Evolutionary conservation across 495 filamentous ascomycete genomes (phyloP), one percentile per base, ranked within the genome.

Genomic region (Lindgomyces ingoldianus): DNA sequence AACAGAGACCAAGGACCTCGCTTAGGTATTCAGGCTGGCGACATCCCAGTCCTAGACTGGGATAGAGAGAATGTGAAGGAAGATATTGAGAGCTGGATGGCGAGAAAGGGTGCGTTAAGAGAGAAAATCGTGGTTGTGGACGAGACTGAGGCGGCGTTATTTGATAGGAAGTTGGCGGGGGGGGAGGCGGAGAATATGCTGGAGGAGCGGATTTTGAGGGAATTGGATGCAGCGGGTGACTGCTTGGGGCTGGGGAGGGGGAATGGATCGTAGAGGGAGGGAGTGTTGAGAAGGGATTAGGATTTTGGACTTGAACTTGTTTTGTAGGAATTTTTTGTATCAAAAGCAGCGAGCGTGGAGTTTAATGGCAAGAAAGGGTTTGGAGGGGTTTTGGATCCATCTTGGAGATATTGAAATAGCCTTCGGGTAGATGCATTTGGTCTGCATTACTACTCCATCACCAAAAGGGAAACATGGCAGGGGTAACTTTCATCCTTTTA

Each of bases 81-180:
- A 72, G 89, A 92, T 68, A 84, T 92, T 42, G 89, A 93, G 61
- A 87, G 83, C 53, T 88, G 89, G 78, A 74, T 96, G 58, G 78
- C 81, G 42, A 81, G 87, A 21, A 78, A 82, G 49, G 78, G 79
- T 60, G 75, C 81, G 36, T 74, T 96, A 58, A 78, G 88, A 36
- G 83, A 87, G 29, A 81, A 88, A 58, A 81, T 96, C 44, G 78
- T 91, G 62, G 85, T 91, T n/a, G 80, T 85, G 29, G 87, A 78
- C 39, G 83, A 85, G 64, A 80, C 87, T 65, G 92, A 96, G 74
- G 77, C 78, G n/a, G 84, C 81, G 62, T 81, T 87, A 83, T 74
- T 79, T 42, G 81, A 53, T 71, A 69, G 33, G 72, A 72, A 61
- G 65, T n/a, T 54, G 29, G 59, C 66, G 58, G 62, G 60, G 45